Evolutionary conservation across 345 rosid species (phyloP).

Genomic region (Pistacia vera): DNA sequence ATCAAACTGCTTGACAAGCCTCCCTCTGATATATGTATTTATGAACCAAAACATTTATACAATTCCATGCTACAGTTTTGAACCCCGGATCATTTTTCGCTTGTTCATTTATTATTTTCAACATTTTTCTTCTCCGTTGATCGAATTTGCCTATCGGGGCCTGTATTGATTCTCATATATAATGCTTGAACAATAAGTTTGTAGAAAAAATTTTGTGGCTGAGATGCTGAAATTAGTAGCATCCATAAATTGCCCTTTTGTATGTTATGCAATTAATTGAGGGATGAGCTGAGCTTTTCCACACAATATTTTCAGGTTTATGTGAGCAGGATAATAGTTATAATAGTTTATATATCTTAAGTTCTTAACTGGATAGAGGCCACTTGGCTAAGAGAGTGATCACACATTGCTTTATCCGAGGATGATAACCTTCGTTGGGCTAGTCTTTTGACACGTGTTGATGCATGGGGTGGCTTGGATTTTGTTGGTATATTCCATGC

Average conservation of each 20-base stretch:
- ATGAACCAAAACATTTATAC: slow-evolving; percentile 14
- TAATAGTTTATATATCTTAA: background rate
- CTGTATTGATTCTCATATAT: background rate
- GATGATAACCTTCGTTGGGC: slow-evolving; percentile 61
- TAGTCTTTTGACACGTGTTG: slow-evolving; percentile 52
- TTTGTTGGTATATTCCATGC: slow-evolving; percentile 49
- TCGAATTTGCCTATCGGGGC: background rate
- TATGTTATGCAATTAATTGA: background rate
- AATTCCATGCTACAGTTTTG: slow-evolving; percentile 6
- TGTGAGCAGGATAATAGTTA: slow-evolving; percentile 15
- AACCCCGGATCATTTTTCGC: background rate
- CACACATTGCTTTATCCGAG: slow-evolving; percentile 73
- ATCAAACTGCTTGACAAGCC: slow-evolving; percentile 3
- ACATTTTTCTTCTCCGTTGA: background rate
- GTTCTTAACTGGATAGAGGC: slow-evolving; percentile 19
- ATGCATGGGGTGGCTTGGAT: slow-evolving; percentile 23
- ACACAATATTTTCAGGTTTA: slow-evolving; percentile 12
- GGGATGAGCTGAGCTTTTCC: slow-evolving; percentile 32
- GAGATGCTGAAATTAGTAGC: slow-evolving; percentile 1
- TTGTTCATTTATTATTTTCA: background rate
- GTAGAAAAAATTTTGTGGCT: slow-evolving; percentile 7
- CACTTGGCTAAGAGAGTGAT: slow-evolving; percentile 46
- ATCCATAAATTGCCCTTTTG: slow-evolving; percentile 13
- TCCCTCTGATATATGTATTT: slow-evolving; percentile 23
- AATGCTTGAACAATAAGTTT: background rate